Percentiles rank a stretch among this genome's conserved stretches.
Conservation (phyloP, 805 yeast species). For the Wickerhamiella allomyrinae region DNA sequence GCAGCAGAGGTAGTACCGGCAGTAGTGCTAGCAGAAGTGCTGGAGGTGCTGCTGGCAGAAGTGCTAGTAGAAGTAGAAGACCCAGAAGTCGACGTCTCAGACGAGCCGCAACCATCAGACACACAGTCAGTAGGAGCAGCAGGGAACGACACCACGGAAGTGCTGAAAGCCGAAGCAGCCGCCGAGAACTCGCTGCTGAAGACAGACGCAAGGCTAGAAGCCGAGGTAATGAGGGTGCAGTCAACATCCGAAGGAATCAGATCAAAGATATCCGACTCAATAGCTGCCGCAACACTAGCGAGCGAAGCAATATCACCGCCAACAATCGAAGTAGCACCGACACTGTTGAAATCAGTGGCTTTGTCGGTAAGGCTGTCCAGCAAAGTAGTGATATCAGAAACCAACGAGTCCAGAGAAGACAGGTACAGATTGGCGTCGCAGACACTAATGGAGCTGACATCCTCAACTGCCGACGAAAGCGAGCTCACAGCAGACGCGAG, state of each 20-base stretch:
- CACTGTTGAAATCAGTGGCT: conserved; percentile 17
- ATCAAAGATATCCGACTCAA: neutral
- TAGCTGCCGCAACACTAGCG: neutral
- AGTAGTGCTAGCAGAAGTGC: neutral
- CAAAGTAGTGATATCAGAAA: conserved; percentile 12
- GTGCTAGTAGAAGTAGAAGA: neutral
- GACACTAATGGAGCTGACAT: conserved; percentile 8
- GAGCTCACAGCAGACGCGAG: conserved; percentile 13
- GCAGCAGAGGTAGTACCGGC: neutral
- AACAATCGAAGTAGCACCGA: conserved; percentile 16
- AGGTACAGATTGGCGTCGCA: conserved; percentile 8
- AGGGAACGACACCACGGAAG: neutral
- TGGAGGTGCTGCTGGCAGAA: neutral
- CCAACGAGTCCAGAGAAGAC: conserved; percentile 7
- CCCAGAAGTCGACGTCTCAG: neutral
- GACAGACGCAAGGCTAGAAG: neutral
- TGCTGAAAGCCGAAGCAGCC: neutral
- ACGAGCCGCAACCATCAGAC: conserved; percentile 7
- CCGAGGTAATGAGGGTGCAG: neutral
- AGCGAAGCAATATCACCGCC: conserved; percentile 15
- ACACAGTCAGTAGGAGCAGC: conserved; percentile 1
- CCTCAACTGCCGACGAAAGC: conserved; percentile 5
- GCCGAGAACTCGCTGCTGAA: conserved; percentile 2
- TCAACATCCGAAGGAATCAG: neutral
- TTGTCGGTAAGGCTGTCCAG: conserved; percentile 15